Conservation (phyloP, 345 rosid genomes). For the Eucalyptus guilfoylei region DNA sequence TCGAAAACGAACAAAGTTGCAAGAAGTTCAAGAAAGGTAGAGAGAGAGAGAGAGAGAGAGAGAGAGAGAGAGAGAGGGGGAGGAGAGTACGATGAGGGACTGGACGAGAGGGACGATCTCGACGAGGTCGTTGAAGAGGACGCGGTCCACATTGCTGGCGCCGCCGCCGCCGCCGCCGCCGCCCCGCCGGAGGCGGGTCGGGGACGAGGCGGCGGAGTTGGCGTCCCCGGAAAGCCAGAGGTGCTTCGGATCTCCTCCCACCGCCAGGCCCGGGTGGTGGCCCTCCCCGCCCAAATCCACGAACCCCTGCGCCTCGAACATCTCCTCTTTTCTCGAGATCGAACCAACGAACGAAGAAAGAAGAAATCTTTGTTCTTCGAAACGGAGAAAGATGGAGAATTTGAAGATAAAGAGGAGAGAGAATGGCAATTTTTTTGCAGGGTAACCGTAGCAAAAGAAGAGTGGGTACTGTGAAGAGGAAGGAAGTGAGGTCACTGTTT, state of each 20-base stretch:
- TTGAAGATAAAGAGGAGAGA: neutral
- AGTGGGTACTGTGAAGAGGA: neutral
- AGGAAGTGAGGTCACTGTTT: too few species aligned
- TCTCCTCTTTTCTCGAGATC: neutral
- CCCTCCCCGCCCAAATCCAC: conserved; percentile 46
- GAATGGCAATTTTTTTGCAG: neutral
- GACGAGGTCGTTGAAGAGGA: conserved; percentile 76
- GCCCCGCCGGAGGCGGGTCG: conserved; percentile 25
- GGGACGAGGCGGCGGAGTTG: conserved; percentile 18
- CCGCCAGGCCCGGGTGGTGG: conserved; percentile 28
- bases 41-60: neutral
- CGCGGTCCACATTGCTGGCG: conserved; percentile 50
- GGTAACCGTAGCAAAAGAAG: neutral
- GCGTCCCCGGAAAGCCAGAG: conserved; percentile 56
- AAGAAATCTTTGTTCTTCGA: neutral
- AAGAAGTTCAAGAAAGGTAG: neutral
- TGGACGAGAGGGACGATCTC: conserved; percentile 89
- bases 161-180: neutral
- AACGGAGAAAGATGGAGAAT: neutral
- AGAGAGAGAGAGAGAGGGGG: neutral
- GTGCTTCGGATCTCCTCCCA: conserved; percentile 33
- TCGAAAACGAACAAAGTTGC: neutral
- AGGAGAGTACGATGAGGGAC: conserved; percentile 58
- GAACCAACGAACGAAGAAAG: neutral
- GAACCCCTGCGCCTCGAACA: conserved; percentile 55